Evolutionary conservation across 2,329 filamentous ascomycete species (phyloP).

Genomic region (Microdochium nivale): DNA sequence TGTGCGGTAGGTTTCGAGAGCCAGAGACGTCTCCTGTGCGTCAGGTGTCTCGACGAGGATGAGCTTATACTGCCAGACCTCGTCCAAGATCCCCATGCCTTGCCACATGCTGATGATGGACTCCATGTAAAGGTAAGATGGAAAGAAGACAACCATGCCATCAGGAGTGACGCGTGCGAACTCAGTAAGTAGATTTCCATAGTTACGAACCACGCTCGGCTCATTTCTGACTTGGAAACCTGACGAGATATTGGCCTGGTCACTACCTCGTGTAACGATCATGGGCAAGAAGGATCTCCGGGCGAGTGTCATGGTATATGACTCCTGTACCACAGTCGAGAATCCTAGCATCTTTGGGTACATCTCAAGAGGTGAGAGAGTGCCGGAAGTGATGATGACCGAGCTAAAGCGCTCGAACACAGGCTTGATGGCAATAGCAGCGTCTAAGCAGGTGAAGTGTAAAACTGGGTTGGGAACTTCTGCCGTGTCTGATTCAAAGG

Average conservation of each 20-base stretch:
- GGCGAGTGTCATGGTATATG: conserved; percentile 93
- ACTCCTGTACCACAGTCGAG: conserved; percentile 86
- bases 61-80: conserved; percentile 98
- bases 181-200: conserved; percentile 85
- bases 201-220: conserved; percentile 93
- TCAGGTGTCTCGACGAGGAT: conserved; percentile 97
- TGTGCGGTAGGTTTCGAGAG: conserved; percentile 91
- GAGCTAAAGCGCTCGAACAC: conserved; percentile 97
- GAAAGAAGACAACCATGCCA: conserved; percentile 98
- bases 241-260: conserved; percentile 87
- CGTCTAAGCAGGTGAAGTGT: conserved; percentile 93
- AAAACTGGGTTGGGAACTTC: conserved; percentile 95
- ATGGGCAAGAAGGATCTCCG: conserved; percentile 93
- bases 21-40: conserved; percentile 91
- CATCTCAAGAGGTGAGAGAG: conserved; percentile 94
- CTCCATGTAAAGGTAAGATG: conserved; percentile 98
- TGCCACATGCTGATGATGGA: conserved; percentile 99
- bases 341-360: conserved; percentile 99
- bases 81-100: conserved; percentile 93
- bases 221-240: conserved; percentile 95
- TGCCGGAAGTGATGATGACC: conserved; percentile 96
- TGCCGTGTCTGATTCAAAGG: conserved; percentile 89
- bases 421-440: conserved; percentile 94
- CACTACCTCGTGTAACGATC: conserved; percentile 92
- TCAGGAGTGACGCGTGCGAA: conserved; percentile 95